These are phyloP conservation scores for Saksenaea oblongispora DNA, from an alignment of 371 early-diverging fungal species.

Conservation along the genomic window DNA sequence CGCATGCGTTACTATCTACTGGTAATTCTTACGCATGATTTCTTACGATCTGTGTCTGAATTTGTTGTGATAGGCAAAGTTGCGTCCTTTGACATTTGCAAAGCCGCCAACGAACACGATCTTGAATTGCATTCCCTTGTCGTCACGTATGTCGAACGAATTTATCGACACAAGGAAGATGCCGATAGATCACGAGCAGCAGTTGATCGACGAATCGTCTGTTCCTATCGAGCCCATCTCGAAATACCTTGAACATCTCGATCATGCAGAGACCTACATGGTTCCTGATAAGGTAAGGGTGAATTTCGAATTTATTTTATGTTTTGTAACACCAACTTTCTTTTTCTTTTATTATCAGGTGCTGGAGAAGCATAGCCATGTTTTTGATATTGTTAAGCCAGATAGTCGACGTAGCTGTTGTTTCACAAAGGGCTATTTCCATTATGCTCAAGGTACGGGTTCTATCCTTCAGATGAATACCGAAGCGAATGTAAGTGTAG, in stretches of 20 bases:
- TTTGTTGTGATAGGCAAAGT: constrained; percentile 29
- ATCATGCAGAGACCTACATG: constrained; percentile 20
- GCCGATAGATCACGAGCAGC: constrained; percentile 23
- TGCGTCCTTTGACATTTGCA: constrained; percentile 42
- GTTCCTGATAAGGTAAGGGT: constrained; percentile 41
- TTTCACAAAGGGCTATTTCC: constrained; percentile 84
- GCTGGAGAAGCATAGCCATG: constrained; percentile 59
- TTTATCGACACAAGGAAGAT: constrained; percentile 29
- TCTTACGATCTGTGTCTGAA: not conserved
- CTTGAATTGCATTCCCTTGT: constrained; percentile 53
- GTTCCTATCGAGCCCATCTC: constrained; percentile 38
- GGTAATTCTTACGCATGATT: constrained; percentile 22
- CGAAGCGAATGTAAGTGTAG: constrained; percentile 49
- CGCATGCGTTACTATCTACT: constrained; percentile 69
- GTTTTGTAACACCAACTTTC: not conserved
- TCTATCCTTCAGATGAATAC: constrained; percentile 65
- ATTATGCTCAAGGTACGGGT: constrained; percentile 71
- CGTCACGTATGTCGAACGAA: constrained; percentile 29
- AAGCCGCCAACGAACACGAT: constrained; percentile 45
- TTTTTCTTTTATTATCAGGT: constrained; percentile 33
- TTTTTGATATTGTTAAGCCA: constrained; percentile 78
- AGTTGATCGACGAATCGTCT: constrained; percentile 24
- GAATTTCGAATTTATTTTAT: not conserved
- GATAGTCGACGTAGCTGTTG: constrained; percentile 70
- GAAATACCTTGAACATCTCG: constrained; percentile 23